phyloP scores from a whole-genome alignment of 2,329 filamentous ascomycete species.

The Sporothrix protearum region DNA sequence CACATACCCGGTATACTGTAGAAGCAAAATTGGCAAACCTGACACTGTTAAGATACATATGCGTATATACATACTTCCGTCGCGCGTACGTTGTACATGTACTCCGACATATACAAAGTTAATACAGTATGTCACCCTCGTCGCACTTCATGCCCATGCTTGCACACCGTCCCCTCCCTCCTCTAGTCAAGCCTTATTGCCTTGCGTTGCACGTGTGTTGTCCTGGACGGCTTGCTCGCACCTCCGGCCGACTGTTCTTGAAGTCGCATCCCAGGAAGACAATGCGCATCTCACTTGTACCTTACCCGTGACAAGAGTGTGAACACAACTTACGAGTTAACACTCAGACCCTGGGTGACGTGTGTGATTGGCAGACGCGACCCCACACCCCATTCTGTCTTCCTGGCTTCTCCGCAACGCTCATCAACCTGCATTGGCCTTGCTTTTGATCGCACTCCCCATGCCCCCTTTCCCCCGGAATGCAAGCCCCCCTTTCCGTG shows the following conservation, averaged over 20 bases:
- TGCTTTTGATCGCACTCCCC: background rate
- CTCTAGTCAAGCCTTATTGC: background rate
- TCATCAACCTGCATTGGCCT: background rate
- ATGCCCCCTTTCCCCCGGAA: constrained; percentile 5
- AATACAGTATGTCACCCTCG: background rate
- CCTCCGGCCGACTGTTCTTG: background rate
- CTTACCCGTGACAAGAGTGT: background rate
- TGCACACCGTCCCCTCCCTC: background rate
- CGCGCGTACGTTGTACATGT: background rate
- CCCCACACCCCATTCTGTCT: background rate
- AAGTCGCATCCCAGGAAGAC: background rate
- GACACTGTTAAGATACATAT: no score
- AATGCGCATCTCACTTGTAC: background rate
- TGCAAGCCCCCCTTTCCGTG: background rate
- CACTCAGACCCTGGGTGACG: background rate
- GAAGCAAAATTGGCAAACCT: no score
- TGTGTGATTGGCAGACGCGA: background rate
- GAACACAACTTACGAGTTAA: no score
- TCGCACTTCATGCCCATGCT: background rate
- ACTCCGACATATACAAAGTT: background rate
- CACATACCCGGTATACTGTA: no score
- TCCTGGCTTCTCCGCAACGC: background rate
- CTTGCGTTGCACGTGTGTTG: background rate
- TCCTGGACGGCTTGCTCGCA: background rate
- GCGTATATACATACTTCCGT: background rate